These are phyloP conservation scores for Sporothrix mexicana DNA, from an alignment of 2,329 filamentous ascomycete genomes.

Conservation along the genomic window DNA sequence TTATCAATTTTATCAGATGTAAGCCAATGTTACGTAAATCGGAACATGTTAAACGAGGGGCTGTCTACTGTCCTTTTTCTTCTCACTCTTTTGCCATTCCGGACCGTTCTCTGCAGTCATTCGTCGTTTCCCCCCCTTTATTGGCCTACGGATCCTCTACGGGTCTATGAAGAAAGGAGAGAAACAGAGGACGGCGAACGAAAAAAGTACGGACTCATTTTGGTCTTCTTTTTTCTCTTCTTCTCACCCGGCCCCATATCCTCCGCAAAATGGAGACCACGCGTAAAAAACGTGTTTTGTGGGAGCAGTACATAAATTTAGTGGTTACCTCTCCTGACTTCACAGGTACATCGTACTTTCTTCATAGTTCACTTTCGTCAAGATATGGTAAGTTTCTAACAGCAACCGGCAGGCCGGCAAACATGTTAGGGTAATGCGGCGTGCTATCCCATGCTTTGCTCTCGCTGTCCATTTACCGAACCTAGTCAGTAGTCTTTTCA, in stretches of 20 bases:
- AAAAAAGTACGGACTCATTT: constrained; percentile 3
- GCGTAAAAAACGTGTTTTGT: background rate
- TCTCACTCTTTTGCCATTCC: background rate
- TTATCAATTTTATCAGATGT: constrained; percentile 23
- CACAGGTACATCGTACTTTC: no score
- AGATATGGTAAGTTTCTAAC: no score
- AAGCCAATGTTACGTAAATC: constrained; percentile 16
- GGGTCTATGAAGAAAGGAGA: background rate
- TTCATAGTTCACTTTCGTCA: no score
- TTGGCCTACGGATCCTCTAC: background rate
- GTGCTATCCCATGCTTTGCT: no score
- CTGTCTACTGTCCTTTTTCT: background rate
- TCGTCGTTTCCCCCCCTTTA: background rate
- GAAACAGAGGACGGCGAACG: background rate
- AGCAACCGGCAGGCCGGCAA: no score
- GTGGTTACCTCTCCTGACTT: no score
- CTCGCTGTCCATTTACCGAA: background rate
- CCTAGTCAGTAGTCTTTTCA: background rate
- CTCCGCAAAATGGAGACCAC: background rate
- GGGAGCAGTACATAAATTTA: background rate
- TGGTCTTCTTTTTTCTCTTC: background rate
- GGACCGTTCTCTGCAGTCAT: background rate
- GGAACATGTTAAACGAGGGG: background rate
- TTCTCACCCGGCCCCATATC: background rate
- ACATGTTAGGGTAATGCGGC: no score